Base-by-base conservation (phyloP, 2,329 filamentous ascomycete species). In the Scleromitrula shiraiana region DNA sequence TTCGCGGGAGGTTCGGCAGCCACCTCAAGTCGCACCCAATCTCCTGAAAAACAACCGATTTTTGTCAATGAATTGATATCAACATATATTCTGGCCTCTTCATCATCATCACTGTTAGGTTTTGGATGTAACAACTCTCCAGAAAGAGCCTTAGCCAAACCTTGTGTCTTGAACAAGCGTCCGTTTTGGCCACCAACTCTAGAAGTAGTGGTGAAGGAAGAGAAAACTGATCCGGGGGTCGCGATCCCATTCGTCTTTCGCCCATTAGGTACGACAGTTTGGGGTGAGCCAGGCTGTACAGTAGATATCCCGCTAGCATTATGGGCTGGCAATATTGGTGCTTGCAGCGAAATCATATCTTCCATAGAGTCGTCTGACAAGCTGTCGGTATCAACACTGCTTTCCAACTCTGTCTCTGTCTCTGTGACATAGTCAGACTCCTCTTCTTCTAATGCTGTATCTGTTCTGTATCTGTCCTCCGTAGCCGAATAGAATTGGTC, bases 41-140 rank as follows among this genome's bases (percentile, higher is more conserved):
- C 93, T 24, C 93, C 93, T 0, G 91, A 97, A 63, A 98, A 98
- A 65, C 91, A 97, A 14, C 91, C 90, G 46, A 98, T 84, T 57
- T 90, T 89, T 12, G 88, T 84, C 17, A 98, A 68, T 1, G 88
- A 87, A 49, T 80, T 83, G 7, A 94, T 84, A 59, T 96, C 89
- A 5, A 98, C 90, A 60, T 91, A 98, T 2, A 97, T 77, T 40
- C 93, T 82, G 2, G 88, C 83, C 58, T 94, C 85, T 55, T 95
- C 89, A 52, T 98, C 93, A 52, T 96, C 89, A 22, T 81, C 78
- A 0, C 74, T 66, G 1, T 69, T 70, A 2, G 93, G 91, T 56
- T 85, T 90, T 0, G 93, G 93, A 55, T 97, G 85, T 2, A 98
- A 71, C 2, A 94, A 68, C 36, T 91, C 87, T 41, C 84, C 77